phyloP scores from a whole-genome alignment of 768 basidiomycete species.

The Pleurotus pulmonarius region DNA sequence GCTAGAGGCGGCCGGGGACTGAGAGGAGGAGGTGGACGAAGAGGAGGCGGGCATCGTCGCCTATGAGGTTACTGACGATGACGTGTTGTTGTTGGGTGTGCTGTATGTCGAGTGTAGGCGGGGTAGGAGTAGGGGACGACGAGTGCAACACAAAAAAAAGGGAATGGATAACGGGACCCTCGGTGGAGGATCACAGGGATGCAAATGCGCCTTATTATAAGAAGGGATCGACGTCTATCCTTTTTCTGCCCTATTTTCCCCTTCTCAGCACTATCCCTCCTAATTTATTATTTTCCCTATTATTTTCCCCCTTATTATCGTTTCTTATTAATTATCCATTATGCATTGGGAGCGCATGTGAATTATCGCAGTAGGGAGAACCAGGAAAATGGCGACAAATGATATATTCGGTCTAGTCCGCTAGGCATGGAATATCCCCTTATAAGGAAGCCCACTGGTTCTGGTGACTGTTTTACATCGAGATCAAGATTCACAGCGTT shows the following conservation, averaged over 20 bases:
- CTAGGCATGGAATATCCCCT: too few relatives aligned
- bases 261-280: too few relatives aligned
- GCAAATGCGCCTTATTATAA: too few relatives aligned
- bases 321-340: background rate
- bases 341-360: background rate
- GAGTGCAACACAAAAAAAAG: too few relatives aligned
- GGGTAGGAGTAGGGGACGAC: background rate
- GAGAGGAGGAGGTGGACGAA: conserved; percentile 21
- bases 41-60: conserved; percentile 16
- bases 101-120: background rate
- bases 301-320: background rate
- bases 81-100: background rate
- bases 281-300: background rate
- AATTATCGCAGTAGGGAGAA: background rate
- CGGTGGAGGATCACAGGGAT: too few relatives aligned
- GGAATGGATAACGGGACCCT: too few relatives aligned
- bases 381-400: background rate
- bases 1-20: conserved; percentile 22
- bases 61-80: background rate
- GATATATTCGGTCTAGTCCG: background rate
- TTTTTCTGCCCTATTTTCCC: too few relatives aligned
- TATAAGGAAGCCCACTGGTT: too few relatives aligned
- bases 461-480: too few relatives aligned
- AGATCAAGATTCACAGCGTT: too few relatives aligned
- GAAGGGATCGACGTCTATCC: too few relatives aligned